Evolutionary conservation across 495 filamentous ascomycete species (phyloP).

Genomic region (Penicillium simplicissimum): DNA sequence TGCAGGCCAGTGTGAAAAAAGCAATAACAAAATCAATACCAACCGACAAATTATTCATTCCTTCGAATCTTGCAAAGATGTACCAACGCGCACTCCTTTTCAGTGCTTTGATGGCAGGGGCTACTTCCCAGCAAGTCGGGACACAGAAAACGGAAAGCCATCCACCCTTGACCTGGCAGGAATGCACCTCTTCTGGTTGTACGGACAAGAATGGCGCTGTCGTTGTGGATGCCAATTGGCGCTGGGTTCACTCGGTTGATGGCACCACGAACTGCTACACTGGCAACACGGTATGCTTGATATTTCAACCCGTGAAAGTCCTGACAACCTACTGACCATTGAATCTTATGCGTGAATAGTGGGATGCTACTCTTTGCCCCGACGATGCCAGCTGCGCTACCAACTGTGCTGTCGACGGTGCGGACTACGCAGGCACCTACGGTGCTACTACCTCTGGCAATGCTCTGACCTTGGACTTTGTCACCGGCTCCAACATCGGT

Average conservation of each 20-base stretch:
- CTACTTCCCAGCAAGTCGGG: conserved; percentile 49
- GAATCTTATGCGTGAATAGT: conserved; percentile 31
- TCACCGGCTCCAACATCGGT: conserved; percentile 53
- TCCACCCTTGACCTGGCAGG: conserved; percentile 58
- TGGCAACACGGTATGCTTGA: conserved; percentile 40
- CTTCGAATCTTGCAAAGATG: conserved; percentile 26
- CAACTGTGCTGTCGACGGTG: conserved; percentile 63
- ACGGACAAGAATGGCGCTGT: conserved; percentile 52
- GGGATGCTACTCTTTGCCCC: conserved; percentile 57
- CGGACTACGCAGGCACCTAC: conserved; percentile 57
- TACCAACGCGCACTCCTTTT: conserved; percentile 35
- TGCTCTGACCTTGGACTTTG: conserved; percentile 56
- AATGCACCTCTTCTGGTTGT: conserved; percentile 56
- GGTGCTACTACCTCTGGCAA: conserved; percentile 55
- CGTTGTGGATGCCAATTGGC: conserved; percentile 67
- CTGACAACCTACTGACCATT: not conserved
- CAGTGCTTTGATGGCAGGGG: conserved; percentile 28
- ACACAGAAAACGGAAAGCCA: conserved; percentile 54
- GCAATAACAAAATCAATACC: conserved; percentile 9
- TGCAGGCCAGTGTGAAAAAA: conserved; percentile 32
- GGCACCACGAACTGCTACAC: conserved; percentile 65
- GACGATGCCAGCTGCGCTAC: conserved; percentile 53
- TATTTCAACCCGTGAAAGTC: too few relatives aligned
- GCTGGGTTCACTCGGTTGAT: conserved; percentile 55
- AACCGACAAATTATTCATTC: conserved; percentile 16